Percentiles rank a stretch among this genome's conserved stretches.
These are phyloP conservation scores for Diaporthe eres DNA, from an alignment of 2,329 filamentous ascomycete species.

Conservation along the genomic window DNA sequence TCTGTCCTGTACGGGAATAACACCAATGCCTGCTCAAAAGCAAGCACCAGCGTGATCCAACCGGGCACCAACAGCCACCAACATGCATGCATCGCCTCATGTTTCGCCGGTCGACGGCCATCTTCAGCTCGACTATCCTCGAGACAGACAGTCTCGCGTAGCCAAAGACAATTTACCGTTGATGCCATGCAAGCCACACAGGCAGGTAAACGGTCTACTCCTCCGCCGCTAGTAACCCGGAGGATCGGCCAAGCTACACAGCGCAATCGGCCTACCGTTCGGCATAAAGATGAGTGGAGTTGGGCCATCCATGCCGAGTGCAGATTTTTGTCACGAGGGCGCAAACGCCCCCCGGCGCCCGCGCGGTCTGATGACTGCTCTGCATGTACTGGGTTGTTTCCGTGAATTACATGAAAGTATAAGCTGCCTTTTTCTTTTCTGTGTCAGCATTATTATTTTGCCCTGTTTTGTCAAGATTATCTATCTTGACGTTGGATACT, in stretches of 20 bases:
- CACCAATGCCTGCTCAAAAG: background rate
- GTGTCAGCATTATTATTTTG: background rate
- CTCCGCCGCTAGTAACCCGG: slow-evolving; percentile 24
- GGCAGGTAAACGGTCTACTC: background rate
- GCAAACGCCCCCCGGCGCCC: background rate
- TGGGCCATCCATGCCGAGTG: slow-evolving; percentile 29
- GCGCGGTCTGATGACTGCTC: slow-evolving; percentile 21
- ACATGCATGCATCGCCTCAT: background rate
- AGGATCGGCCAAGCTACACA: slow-evolving; percentile 21
- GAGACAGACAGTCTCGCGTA: background rate
- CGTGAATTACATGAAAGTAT: background rate
- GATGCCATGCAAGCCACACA: background rate
- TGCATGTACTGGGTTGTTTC: slow-evolving; percentile 2
- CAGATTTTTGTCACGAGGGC: slow-evolving; percentile 33
- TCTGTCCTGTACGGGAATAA: background rate
- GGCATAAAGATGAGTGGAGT: slow-evolving; percentile 25
- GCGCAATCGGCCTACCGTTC: slow-evolving; percentile 22
- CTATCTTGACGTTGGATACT: background rate
- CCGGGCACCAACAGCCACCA: slow-evolving; percentile 9
- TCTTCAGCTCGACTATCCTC: background rate
- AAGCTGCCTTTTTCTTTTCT: background rate
- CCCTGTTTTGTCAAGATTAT: background rate
- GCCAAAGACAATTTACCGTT: background rate
- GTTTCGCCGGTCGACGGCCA: background rate
- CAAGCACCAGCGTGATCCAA: background rate